phyloP scores from a whole-genome alignment of 129 eudicot species.

The Pseudognaphalium luteoalbum region DNA sequence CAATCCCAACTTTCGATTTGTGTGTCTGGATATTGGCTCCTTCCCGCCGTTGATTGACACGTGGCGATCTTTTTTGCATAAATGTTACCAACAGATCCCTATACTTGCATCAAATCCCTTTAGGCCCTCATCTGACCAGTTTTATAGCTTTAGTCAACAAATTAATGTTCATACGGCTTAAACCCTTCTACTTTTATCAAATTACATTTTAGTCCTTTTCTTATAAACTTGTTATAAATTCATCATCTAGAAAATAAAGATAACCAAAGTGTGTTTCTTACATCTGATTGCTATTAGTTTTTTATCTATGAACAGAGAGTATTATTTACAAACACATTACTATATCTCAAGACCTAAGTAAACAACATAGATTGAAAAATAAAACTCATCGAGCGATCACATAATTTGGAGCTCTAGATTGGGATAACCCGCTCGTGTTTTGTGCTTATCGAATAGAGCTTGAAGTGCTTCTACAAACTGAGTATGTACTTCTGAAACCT shows the following conservation, averaged over 20 bases:
- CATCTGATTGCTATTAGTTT: no score
- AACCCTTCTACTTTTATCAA: not conserved
- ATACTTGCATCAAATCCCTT: not conserved
- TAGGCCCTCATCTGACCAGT: not conserved
- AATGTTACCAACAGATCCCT: not conserved
- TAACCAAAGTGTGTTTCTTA: no score
- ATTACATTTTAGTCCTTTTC: not conserved
- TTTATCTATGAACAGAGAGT: not conserved
- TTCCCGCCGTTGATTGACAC: conserved; percentile 21
- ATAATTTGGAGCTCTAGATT: conserved; percentile 37
- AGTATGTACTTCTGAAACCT: conserved; percentile 64
- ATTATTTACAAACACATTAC: not conserved
- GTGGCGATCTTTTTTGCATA: conserved; percentile 13
- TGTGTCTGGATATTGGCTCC: conserved; percentile 15
- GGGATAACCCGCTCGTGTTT: conserved; percentile 60
- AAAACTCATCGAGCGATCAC: not conserved
- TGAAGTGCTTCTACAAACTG: conserved; percentile 66
- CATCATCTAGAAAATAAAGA: not conserved
- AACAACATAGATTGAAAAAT: not conserved
- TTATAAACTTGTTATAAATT: not conserved
- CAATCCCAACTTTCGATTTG: conserved; percentile 10
- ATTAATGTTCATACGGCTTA: not conserved
- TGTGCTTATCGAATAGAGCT: conserved; percentile 68
- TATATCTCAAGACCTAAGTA: not conserved
- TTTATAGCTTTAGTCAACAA: not conserved